These are phyloP conservation scores for Dovyalis caffra DNA, from an alignment of 345 rosid genomes.

Conservation along the genomic window DNA sequence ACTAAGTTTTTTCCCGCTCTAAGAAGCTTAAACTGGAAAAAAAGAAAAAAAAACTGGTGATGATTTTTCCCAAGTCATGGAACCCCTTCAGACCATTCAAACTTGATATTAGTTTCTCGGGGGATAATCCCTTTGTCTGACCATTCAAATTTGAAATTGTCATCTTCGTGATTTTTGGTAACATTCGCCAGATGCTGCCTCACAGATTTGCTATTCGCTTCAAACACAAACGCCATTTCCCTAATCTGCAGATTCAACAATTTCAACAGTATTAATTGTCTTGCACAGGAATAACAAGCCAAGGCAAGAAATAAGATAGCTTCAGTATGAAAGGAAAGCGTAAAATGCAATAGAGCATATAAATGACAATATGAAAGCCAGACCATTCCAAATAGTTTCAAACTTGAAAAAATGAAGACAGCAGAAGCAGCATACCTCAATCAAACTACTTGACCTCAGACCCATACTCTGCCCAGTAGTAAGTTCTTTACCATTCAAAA, in stretches of 20 bases:
- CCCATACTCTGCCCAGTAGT: conserved; percentile 31
- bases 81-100: conserved; percentile 41
- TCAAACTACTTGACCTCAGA: conserved; percentile 52
- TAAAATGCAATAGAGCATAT: neutral
- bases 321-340: neutral
- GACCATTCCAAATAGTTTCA: neutral
- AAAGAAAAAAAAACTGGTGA: conserved; percentile 2
- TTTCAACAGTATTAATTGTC: neutral
- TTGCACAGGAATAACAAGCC: neutral
- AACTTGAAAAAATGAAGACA: neutral
- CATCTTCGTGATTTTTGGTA: conserved; percentile 25
- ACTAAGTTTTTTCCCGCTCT: neutral
- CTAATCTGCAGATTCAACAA: conserved; percentile 51
- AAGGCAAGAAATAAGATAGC: neutral
- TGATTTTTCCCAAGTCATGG: conserved; percentile 18
- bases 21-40: neutral
- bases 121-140: conserved; percentile 21
- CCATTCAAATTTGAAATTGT: conserved; percentile 40
- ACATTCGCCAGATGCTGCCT: conserved; percentile 32
- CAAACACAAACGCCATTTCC: conserved; percentile 56
- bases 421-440: conserved; percentile 43
- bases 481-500: conserved; percentile 58
- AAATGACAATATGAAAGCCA: neutral
- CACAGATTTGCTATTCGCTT: conserved; percentile 52
- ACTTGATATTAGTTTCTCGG: conserved; percentile 27